Evolutionary conservation across 805 yeast genomes (phyloP).

Genomic region (Brettanomyces nanus): DNA sequence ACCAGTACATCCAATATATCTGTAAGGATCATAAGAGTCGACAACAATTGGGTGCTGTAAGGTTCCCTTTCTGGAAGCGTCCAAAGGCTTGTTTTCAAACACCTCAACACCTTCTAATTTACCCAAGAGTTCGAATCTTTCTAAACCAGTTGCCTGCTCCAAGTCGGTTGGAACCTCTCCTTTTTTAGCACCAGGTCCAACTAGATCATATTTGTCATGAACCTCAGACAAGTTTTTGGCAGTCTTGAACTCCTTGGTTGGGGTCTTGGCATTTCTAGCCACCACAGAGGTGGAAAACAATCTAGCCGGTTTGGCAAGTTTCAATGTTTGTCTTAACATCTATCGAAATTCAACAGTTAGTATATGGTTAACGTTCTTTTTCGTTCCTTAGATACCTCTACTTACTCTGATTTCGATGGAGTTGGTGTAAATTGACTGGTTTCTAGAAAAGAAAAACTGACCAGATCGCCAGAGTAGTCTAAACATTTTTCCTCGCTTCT

Average conservation of each 20-base stretch:
- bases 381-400: too few species aligned
- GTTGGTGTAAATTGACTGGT: too few species aligned
- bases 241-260: constrained; percentile 41
- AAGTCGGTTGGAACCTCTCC: constrained; percentile 87
- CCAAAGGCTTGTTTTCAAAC: constrained; percentile 83
- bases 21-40: constrained; percentile 84
- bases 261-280: constrained; percentile 18
- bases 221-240: constrained; percentile 71
- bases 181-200: constrained; percentile 82
- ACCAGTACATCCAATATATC: constrained; percentile 97
- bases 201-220: constrained; percentile 63
- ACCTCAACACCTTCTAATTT: constrained; percentile 93
- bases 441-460: too few species aligned
- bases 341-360: too few species aligned
- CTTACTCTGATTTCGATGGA: too few species aligned
- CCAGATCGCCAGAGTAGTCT: too few species aligned
- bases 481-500: too few species aligned
- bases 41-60: constrained; percentile 80
- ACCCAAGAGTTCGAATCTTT: constrained; percentile 91
- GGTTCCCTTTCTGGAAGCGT: constrained; percentile 85
- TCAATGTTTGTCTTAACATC: constrained; percentile 31
- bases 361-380: too few species aligned
- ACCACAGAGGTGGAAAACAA: constrained; percentile 25
- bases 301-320: constrained; percentile 28
- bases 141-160: constrained; percentile 98